A percentile compares a stretch with the other conserved stretches of the same genome.
Conservation (phyloP, 73 alveolate species). For the Paraurostyla sp. region DNA sequence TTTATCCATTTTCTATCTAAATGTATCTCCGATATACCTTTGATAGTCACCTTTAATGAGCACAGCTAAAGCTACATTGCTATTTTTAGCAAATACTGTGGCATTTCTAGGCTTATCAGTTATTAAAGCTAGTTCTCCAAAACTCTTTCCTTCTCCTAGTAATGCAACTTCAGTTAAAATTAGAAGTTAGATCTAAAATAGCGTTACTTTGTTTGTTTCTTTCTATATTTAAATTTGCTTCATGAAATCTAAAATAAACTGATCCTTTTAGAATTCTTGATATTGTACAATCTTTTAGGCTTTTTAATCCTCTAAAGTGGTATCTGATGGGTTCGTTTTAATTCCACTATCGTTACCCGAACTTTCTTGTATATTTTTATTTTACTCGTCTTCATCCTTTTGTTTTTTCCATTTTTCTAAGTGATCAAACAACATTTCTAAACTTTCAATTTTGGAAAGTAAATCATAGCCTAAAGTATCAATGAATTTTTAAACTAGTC, state of each 20-base stretch:
- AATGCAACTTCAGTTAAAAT: constrained; percentile 34
- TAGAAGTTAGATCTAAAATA: neutral
- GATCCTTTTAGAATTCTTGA: neutral
- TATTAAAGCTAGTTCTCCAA: constrained; percentile 56
- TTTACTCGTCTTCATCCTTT: neutral
- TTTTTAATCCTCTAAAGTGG: neutral
- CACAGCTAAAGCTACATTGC: constrained; percentile 10
- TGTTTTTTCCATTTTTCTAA: neutral
- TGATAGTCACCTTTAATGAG: constrained; percentile 35
- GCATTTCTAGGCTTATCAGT: constrained; percentile 55
- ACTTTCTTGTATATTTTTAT: too few species aligned
- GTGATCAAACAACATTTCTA: neutral
- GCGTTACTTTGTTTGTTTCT: neutral
- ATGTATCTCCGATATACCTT: constrained; percentile 36
- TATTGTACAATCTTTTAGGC: neutral
- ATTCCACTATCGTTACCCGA: too few species aligned
- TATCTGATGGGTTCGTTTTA: too few species aligned
- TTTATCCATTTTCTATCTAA: constrained; percentile 52
- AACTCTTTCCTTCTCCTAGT: constrained; percentile 46
- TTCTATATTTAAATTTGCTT: neutral
- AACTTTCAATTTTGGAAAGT: neutral
- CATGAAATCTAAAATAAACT: constrained; percentile 1
- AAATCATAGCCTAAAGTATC: neutral
- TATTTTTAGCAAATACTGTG: constrained; percentile 10
- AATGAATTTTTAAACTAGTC: constrained; percentile 30